Evolutionary conservation across 495 filamentous ascomycete genomes (phyloP).

Genomic region (Articulospora tetracladia): DNA sequence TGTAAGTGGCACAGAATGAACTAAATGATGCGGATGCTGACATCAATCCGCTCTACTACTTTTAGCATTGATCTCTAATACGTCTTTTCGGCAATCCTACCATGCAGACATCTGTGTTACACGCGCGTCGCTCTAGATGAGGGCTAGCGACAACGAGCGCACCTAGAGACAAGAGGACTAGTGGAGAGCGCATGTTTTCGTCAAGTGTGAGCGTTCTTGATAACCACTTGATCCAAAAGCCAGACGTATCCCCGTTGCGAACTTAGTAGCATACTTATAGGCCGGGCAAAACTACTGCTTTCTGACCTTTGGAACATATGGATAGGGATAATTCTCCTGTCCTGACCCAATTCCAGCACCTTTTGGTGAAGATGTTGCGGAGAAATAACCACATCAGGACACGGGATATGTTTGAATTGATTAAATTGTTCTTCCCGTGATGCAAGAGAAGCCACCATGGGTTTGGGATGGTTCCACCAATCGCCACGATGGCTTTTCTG

Average conservation of each 20-base stretch:
- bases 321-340: no score
- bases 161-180: neutral
- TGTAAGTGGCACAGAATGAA: constrained; percentile 14
- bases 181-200: neutral
- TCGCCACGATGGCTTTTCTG: no score
- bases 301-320: no score
- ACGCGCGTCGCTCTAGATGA: neutral
- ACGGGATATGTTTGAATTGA: neutral
- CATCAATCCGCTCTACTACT: neutral
- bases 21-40: neutral
- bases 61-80: neutral
- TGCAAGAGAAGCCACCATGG: neutral
- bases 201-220: no score
- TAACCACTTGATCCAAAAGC: no score
- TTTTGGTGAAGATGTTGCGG: neutral
- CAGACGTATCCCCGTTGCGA: no score
- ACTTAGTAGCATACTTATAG: no score
- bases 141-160: neutral
- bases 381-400: neutral
- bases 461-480: neutral
- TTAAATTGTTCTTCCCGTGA: neutral
- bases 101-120: neutral
- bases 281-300: no score
- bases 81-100: neutral
- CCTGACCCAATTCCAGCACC: neutral